These are phyloP conservation scores for Rhodomyrtus tomentosa DNA, from an alignment of 345 rosid genomes.

Conservation along the genomic window DNA sequence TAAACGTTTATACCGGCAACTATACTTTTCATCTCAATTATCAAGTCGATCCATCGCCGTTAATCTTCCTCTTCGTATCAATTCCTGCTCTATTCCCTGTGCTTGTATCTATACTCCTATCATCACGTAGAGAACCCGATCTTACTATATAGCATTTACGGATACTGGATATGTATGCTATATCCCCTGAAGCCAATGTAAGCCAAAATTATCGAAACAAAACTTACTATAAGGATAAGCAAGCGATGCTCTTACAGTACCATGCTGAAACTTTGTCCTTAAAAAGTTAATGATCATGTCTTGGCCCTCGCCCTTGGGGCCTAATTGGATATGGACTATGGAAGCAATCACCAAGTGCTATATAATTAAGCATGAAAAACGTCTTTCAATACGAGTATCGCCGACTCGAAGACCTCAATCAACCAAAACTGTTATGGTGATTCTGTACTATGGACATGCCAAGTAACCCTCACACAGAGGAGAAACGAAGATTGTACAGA, in stretches of 20 bases:
- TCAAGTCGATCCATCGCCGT: background rate
- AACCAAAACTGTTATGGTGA: background rate
- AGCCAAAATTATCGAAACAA: background rate
- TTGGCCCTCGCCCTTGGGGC: background rate
- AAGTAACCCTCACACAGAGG: background rate
- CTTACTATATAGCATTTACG: background rate
- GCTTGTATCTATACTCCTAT: background rate
- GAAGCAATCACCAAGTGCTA: background rate
- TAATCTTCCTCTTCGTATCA: background rate
- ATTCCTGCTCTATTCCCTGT: background rate
- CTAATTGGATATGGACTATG: background rate
- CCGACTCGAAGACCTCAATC: background rate
- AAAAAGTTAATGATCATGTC: background rate
- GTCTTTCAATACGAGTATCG: background rate
- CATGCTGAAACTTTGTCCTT: background rate
- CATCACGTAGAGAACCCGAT: background rate
- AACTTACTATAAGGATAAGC: background rate
- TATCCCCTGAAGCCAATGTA: background rate
- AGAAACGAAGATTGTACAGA: background rate
- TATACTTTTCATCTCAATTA: background rate
- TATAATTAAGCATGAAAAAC: background rate
- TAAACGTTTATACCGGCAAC: background rate
- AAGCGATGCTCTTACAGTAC: background rate
- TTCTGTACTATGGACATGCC: background rate
- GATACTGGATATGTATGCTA: background rate